Base-by-base conservation (phyloP, 208 protist species). In the Acanthamoeba healyi region DNA sequence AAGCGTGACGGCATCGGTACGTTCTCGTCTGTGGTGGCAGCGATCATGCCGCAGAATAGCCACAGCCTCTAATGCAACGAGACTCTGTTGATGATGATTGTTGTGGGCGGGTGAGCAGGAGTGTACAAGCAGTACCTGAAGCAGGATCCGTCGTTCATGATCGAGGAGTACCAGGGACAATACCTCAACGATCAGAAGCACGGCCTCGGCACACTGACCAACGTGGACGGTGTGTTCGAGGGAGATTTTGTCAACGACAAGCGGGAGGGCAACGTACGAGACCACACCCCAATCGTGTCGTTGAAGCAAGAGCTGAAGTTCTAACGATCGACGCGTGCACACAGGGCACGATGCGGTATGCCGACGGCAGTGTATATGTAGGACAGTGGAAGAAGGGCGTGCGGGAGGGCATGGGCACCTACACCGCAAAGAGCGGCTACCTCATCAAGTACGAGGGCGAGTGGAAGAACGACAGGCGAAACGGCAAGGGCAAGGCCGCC, bases 51-150 rank as follows among this genome's bases (percentile, higher is more conserved):
- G n/a, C n/a, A n/a, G n/a, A n/a, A n/a, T n/a, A n/a, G n/a, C n/a
- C n/a, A n/a, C n/a, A n/a, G n/a, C n/a, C n/a, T n/a, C n/a, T n/a
- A n/a, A n/a, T n/a, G n/a, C n/a, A n/a, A n/a, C n/a, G n/a, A n/a
- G n/a, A n/a, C n/a, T n/a, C n/a, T n/a, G n/a, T n/a, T n/a, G n/a
- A n/a, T n/a, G n/a, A n/a, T n/a, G n/a, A n/a, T n/a, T n/a, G n/a
- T n/a, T n/a, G n/a, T n/a, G 49, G 49, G 49, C 49, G 49, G 19
- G 63, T 72, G 67, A 4, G 67, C 44, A 86, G 77, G 77, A 22
- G 84, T 91, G 38, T 91, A 91, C 84, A 91, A 91, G 61, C 84
- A 91, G 40, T 91, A 91, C 84, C 40, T 91, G 84, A 91, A 65
- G 58, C 29, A 91, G 32, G 84, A 91, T n/a, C 54, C 84, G 36